Conservation (phyloP, 352 stramenopile genomes). For the Globisporangium paddicum region DNA sequence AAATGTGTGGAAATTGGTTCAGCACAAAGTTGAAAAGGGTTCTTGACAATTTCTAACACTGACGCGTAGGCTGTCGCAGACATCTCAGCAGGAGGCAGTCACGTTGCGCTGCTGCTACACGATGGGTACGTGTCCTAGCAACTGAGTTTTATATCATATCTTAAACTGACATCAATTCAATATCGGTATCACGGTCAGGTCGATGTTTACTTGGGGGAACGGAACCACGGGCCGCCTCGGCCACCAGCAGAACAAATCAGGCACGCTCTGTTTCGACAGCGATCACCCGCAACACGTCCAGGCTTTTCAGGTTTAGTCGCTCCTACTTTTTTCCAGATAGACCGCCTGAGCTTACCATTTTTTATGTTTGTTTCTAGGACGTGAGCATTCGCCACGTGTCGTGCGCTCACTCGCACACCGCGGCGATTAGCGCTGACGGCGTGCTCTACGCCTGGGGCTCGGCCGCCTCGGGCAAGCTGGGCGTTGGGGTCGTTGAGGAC, state of each 20-base stretch:
- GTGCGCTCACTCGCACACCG: slow-evolving; percentile 86
- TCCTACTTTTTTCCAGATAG: background rate
- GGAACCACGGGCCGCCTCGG: slow-evolving; percentile 81
- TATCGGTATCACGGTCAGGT: slow-evolving; percentile 16
- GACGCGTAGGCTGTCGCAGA: slow-evolving; percentile 42
- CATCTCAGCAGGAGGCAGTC: slow-evolving; percentile 74
- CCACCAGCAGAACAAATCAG: slow-evolving; percentile 41
- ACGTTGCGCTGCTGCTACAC: slow-evolving; percentile 80
- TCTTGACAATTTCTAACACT: background rate
- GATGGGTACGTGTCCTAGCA: slow-evolving; percentile 37
- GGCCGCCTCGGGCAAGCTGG: slow-evolving; percentile 74
- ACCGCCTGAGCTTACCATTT: background rate
- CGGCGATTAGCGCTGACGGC: slow-evolving; percentile 69
- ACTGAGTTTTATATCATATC: too few relatives aligned
- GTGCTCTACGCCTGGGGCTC: slow-evolving; percentile 89
- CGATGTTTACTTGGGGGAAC: slow-evolving; percentile 91
- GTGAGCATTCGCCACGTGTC: slow-evolving; percentile 43
- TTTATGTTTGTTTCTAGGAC: slow-evolving; percentile 21
- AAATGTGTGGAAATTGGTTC: background rate
- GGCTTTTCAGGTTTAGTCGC: slow-evolving; percentile 29
- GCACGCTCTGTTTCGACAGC: slow-evolving; percentile 57
- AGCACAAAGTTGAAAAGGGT: background rate
- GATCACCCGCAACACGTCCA: slow-evolving; percentile 57
- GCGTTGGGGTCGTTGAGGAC: slow-evolving; percentile 78
- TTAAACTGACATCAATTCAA: too few relatives aligned